Evolutionary conservation across 257 asterid genomes (phyloP), one percentile per base, ranked within the genome.

Genomic region (Salvia splendens): DNA sequence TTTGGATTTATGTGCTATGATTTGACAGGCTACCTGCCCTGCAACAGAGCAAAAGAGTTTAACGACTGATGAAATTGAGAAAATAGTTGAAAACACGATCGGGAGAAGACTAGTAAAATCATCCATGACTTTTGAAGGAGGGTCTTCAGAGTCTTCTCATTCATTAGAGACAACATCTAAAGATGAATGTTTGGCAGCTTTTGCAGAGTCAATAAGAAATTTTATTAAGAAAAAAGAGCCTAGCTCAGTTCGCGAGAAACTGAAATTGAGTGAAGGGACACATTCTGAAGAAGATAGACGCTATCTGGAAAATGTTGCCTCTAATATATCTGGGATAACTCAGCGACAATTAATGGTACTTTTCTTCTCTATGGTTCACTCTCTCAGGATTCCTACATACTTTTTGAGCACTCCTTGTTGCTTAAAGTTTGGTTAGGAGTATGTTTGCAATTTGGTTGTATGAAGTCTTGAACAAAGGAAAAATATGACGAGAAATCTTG

Each of bases 11-110:
- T 70, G 33, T 48, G 54, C 61, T 58, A 62, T 78, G 46, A 15
- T 63, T 76, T 70, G 75, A 36, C 87, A 92, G 97, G 99, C 99
- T 46, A 90, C 95, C 48, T 88, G 97, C 77, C 96, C 97, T 65
- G 83, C 97, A 14, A 61, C 71, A 71, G 97, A 79, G 24, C 83
- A 82, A 60, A 73, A 75, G 72, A 75, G 82, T 77, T 79, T 86
- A 74, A 85, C 80, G 45, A 67, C 72, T 43, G 83, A 80, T 28
- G 95, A 84, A 38, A 82, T 82, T 28, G 69, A 77, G 17, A 67
- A 56, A 57, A 64, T 76, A n/a, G 38, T 75, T 14, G 28, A 51
- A 4, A 59, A 71, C 61, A 66, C 73, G 73, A 81, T 80, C 48
- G 79, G 77, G 65, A 79, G 68, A 70, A 80, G 77, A 76, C 89